A percentile compares a stretch with the other conserved stretches of the same genome.
phyloP scores from a whole-genome alignment of 2,329 filamentous ascomycete species.

The Tolypocladium nubicola region DNA sequence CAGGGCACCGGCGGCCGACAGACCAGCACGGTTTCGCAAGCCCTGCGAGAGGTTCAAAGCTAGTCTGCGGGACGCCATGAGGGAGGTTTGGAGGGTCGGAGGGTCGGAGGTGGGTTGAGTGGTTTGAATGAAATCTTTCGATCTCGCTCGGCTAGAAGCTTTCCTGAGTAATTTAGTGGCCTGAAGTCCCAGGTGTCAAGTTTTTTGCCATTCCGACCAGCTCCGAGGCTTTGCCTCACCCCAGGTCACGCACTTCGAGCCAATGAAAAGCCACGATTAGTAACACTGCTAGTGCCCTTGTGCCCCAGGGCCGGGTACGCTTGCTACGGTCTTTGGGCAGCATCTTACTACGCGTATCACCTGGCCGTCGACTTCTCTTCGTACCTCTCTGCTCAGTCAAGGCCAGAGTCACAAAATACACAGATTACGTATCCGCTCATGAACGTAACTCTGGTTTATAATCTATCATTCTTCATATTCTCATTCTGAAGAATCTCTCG shows the following conservation, averaged over 20 bases:
- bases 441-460: not conserved
- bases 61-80: constrained; percentile 95
- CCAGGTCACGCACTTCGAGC: constrained; percentile 5
- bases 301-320: not conserved
- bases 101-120: constrained; percentile 40
- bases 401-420: not conserved
- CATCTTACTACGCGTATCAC: not conserved
- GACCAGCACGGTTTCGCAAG: constrained; percentile 76
- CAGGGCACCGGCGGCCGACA: constrained; percentile 67
- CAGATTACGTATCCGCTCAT: not conserved
- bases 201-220: constrained; percentile 29
- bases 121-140: constrained; percentile 43
- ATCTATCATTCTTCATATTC: not conserved
- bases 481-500: not conserved
- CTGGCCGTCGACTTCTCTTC: not conserved
- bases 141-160: constrained; percentile 34
- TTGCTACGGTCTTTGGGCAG: not conserved
- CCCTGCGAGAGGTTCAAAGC: constrained; percentile 88
- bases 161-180: constrained; percentile 32
- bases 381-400: not conserved
- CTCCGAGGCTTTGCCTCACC: constrained; percentile 24
- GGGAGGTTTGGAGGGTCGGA: constrained; percentile 39
- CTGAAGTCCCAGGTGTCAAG: constrained; percentile 25
- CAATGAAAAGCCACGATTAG: constrained; percentile 26
- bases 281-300: constrained; percentile 10